A percentile compares a stretch with the other conserved stretches of the same genome.
Evolutionary conservation across 257 asterid species (phyloP).

Genomic region (Solanum chiquidenum): DNA sequence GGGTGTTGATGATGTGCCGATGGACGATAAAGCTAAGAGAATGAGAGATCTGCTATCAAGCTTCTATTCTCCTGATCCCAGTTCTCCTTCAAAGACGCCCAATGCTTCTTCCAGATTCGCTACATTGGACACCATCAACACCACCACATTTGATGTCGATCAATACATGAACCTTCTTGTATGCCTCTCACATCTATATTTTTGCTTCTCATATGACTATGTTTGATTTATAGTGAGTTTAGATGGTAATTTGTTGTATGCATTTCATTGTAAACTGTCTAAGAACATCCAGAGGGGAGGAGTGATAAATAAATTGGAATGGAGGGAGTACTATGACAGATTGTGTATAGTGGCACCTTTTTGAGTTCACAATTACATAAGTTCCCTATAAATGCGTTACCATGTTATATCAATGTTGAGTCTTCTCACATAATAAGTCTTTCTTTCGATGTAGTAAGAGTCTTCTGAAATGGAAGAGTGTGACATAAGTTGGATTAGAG

Average conservation of each 20-base stretch:
- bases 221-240: background rate
- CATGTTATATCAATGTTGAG: background rate
- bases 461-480: background rate
- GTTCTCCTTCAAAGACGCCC: slow-evolving; percentile 19
- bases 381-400: background rate
- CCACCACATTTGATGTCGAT: slow-evolving; percentile 80
- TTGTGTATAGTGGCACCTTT: background rate
- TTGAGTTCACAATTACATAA: background rate
- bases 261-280: background rate
- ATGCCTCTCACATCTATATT: slow-evolving; percentile 1
- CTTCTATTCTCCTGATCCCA: slow-evolving; percentile 76
- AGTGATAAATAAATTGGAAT: background rate
- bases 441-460: background rate
- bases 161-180: slow-evolving; percentile 98
- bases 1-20: slow-evolving; percentile 53
- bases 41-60: slow-evolving; percentile 96
- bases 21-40: slow-evolving; percentile 95
- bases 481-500: background rate
- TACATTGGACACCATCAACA: slow-evolving; percentile 88
- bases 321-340: background rate
- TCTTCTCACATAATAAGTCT: background rate
- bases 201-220: background rate
- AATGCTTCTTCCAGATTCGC: slow-evolving; percentile 75
- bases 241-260: background rate
- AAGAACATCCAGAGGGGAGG: background rate